Evolutionary conservation across 768 basidiomycete genomes (phyloP).

Genomic region (Kwoniella dejecticola): DNA sequence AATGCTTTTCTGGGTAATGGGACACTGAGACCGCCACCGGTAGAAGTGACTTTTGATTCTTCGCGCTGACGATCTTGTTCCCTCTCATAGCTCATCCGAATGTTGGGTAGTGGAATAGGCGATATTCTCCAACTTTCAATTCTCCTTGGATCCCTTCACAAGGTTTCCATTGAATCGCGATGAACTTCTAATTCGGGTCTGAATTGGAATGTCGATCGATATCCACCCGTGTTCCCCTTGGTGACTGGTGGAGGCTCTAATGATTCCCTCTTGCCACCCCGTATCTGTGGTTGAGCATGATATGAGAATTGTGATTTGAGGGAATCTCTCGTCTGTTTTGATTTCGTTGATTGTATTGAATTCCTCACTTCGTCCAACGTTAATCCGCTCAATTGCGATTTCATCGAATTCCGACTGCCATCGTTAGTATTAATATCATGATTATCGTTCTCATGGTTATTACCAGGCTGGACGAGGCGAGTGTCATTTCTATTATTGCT

Average conservation of each 20-base stretch:
- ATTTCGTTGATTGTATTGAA: background rate
- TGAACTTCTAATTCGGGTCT: background rate
- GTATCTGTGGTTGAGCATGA: too few species aligned
- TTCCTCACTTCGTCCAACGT: background rate
- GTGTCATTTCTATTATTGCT: background rate
- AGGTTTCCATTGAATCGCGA: background rate
- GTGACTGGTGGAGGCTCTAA: too few species aligned
- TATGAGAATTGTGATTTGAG: background rate
- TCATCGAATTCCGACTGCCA: background rate
- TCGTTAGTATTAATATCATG: background rate
- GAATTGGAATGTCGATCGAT: conserved; percentile 6
- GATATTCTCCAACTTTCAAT: conserved; percentile 3
- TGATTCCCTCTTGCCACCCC: too few species aligned
- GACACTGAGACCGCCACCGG: too few species aligned
- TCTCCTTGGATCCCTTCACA: background rate
- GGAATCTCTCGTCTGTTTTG: background rate
- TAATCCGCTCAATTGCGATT: background rate
- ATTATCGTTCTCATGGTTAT: too few species aligned
- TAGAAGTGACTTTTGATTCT: background rate
- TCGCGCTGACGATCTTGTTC: background rate
- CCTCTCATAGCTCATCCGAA: background rate
- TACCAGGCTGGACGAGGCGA: too few species aligned
- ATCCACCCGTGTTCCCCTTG: background rate
- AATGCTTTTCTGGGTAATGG: too few species aligned
- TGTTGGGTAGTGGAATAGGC: conserved; percentile 5